phyloP scores from a whole-genome alignment of 2,329 filamentous ascomycete genomes.

The Penicillium vulpinum region DNA sequence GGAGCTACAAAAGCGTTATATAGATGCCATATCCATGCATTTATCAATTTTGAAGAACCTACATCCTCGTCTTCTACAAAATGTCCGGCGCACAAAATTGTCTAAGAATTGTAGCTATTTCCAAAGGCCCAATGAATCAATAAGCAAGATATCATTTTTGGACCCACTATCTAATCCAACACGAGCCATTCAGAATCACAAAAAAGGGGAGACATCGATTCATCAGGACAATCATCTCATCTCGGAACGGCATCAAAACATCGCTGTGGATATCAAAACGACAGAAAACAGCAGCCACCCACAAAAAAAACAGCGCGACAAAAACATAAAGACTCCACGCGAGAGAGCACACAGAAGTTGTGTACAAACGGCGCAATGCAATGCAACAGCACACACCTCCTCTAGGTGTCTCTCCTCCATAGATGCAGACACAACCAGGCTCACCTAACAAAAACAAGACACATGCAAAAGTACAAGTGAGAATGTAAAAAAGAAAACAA shows the following conservation, averaged over 20 bases:
- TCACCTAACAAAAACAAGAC: constrained; percentile 8
- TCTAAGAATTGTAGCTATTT: not conserved
- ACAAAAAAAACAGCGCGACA: not conserved
- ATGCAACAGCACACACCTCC: not conserved
- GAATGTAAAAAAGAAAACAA: not conserved
- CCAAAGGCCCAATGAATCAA: not conserved
- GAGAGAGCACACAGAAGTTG: not conserved
- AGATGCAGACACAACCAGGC: constrained; percentile 5
- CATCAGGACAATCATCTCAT: constrained; percentile 5
- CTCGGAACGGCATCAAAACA: constrained; percentile 4
- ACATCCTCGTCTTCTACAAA: not conserved
- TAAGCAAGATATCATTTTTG: not conserved
- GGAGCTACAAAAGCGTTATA: constrained; percentile 4
- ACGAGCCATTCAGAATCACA: not conserved
- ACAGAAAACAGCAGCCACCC: constrained; percentile 6
- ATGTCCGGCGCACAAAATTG: not conserved
- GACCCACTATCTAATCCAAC: not conserved
- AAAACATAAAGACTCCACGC: not conserved
- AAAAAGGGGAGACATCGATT: not conserved
- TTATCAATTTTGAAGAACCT: not conserved
- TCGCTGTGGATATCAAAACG: constrained; percentile 11
- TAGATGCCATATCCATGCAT: not conserved
- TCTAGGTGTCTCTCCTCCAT: not conserved
- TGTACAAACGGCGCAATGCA: not conserved
- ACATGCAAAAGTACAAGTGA: constrained; percentile 11